phyloP scores from a whole-genome alignment of 2,329 filamentous ascomycete genomes.

The Botrytis galanthina region DNA sequence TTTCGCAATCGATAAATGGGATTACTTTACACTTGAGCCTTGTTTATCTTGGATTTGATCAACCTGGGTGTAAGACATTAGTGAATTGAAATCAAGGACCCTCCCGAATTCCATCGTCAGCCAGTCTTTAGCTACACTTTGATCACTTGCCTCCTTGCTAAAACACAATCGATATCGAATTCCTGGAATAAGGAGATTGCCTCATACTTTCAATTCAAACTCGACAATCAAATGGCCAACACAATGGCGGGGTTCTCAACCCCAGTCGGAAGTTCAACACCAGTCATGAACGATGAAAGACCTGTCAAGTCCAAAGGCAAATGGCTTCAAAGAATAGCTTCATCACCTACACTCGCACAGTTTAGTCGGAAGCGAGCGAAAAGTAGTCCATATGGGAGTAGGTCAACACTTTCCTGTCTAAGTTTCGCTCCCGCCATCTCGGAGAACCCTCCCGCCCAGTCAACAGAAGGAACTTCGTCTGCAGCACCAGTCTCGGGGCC shows the following conservation, averaged over 20 bases:
- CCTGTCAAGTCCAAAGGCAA: constrained; percentile 36
- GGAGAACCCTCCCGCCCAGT: constrained; percentile 30
- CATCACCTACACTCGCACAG: constrained; percentile 38
- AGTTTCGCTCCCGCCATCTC: constrained; percentile 32
- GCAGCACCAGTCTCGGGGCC: constrained; percentile 33
- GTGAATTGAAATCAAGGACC: constrained; percentile 3
- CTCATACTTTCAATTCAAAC: background rate
- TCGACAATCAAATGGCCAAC: background rate
- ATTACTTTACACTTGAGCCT: background rate
- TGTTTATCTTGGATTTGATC: background rate
- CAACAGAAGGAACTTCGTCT: constrained; percentile 33
- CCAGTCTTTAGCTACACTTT: background rate
- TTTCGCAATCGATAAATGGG: background rate
- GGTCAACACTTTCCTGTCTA: constrained; percentile 35
- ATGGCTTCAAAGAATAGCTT: constrained; percentile 39
- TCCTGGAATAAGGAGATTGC: background rate
- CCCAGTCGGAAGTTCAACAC: background rate
- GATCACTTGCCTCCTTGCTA: background rate
- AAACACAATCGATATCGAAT: background rate
- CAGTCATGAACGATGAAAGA: constrained; percentile 9
- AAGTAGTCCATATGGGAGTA: constrained; percentile 37
- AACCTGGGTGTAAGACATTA: constrained; percentile 3
- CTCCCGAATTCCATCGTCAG: background rate
- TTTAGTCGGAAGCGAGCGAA: constrained; percentile 34
- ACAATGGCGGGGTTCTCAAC: background rate